Base-by-base conservation (phyloP, 352 stramenopile genomes). In the Phytopythium vexans region DNA sequence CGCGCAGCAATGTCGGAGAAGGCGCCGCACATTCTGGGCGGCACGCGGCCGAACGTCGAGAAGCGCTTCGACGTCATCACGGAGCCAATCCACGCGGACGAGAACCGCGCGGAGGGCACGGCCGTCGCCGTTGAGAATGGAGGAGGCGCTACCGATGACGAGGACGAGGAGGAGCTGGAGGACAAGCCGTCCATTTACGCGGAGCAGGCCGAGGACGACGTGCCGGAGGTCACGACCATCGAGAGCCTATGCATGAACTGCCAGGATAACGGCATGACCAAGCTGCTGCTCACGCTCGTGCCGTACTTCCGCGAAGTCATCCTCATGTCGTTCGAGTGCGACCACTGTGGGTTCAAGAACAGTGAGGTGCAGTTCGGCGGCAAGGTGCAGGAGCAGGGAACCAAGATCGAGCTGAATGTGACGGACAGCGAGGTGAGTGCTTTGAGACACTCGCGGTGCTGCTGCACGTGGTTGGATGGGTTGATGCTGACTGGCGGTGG, bases 221-320 rank as follows among this genome's bases (percentile, higher is more conserved):
- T 78, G 9, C 74, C 72, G 2, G 70, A 86, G 47, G 74, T 88
- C 32, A 88, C 77, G 8, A 75, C 68, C 31, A 69, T 88, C 43
- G 70, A 88, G 48, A 96, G 86, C 66, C 46, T 97, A 52, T 98
- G 93, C 60, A 96, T 97, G 69, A 88, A 89, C 61, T 98, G 93
- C 68, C 64, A 75, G 40, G 72, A 90, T 7, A 66, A 95, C 38
- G 93, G 88, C 57, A 86, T 63, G 16, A 98, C 94, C 10, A 84
- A 85, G 42, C 69, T 98, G 41, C 73, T 98, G 52, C 72, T 96
- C 14, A 98, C 92, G 9, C 83, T 92, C 52, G 96, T 98, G 60
- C 94, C 94, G 32, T 93, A 95, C 68, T 98, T 98, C 70, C 84
- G 90, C 21, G 89, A 98, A 60, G 78, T 98, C 38, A 97, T 98